A percentile compares a stretch with the other conserved stretches of the same genome.
phyloP scores from a whole-genome alignment of 495 filamentous ascomycete species.

The Hyaloscypha hepaticicola region DNA sequence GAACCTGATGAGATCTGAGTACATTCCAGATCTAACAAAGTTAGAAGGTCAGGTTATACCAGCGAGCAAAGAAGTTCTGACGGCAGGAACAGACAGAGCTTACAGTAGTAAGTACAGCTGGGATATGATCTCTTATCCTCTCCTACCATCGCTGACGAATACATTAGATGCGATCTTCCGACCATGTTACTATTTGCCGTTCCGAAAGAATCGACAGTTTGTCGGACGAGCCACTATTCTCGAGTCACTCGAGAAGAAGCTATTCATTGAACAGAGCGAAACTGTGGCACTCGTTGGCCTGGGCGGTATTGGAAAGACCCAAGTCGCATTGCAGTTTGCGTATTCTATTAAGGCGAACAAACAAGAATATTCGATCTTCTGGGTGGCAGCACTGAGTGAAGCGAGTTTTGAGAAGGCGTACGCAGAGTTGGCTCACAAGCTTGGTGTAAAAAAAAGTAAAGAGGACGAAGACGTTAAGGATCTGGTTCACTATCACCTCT shows the following conservation, averaged over 20 bases:
- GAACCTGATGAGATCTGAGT: conserved; percentile 24
- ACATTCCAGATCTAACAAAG: conserved; percentile 23
- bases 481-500: conserved; percentile 20
- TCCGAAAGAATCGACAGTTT: conserved; percentile 16
- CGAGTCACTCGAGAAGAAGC: conserved; percentile 12
- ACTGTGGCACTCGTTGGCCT: conserved; percentile 42
- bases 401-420: conserved; percentile 35
- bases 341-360: conserved; percentile 30
- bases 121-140: conserved; percentile 21
- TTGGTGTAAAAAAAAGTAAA: conserved; percentile 14
- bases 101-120: conserved; percentile 25
- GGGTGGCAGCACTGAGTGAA: conserved; percentile 36
- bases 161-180: conserved; percentile 24
- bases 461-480: conserved; percentile 29
- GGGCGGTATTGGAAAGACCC: conserved; percentile 51
- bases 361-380: conserved; percentile 35
- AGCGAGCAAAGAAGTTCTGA: conserved; percentile 23
- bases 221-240: conserved; percentile 14
- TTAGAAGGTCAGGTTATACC: conserved; percentile 18
- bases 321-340: conserved; percentile 41
- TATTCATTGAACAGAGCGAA: conserved; percentile 13
- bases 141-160: conserved; percentile 23
- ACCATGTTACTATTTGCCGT: conserved; percentile 9
- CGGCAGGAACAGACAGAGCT: conserved; percentile 21
- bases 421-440: conserved; percentile 29